Conservation (phyloP, 495 filamentous ascomycete species). For the Darksidea phi region DNA sequence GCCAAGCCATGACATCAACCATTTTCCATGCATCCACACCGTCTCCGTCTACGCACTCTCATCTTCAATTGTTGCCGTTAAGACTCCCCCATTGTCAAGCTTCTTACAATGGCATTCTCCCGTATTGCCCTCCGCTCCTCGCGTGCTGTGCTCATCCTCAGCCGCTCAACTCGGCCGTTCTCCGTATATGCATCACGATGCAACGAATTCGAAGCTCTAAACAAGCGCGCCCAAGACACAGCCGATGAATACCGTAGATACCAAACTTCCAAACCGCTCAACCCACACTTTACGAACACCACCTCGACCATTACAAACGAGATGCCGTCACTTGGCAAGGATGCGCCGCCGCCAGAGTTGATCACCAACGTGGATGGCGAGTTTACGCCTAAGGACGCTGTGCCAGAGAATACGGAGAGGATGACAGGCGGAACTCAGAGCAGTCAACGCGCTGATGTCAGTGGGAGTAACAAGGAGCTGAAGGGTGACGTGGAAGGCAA, state of each 20-base stretch:
- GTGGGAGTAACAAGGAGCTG: conserved; percentile 27
- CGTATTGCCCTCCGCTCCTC: conserved; percentile 28
- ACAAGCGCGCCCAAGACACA: conserved; percentile 44
- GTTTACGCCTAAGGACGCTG: conserved; percentile 58
- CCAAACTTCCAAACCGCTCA: conserved; percentile 57
- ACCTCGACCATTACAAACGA: conserved; percentile 63
- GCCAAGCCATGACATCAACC: too few species aligned
- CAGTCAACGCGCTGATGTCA: conserved; percentile 3
- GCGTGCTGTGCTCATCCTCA: conserved; percentile 7
- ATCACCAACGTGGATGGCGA: conserved; percentile 53
- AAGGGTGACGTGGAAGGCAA: conserved; percentile 48
- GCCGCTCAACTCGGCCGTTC: conserved; percentile 15
- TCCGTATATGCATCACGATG: conserved; percentile 14
- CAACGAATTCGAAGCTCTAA: conserved; percentile 26
- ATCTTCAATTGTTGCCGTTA: too few species aligned
- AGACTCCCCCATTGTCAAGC: too few species aligned
- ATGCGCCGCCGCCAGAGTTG: conserved; percentile 61
- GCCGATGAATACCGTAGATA: conserved; percentile 52
- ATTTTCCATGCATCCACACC: too few species aligned
- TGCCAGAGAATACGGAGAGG: conserved; percentile 55
- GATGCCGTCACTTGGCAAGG: conserved; percentile 58
- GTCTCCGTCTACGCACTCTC: too few species aligned
- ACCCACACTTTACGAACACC: conserved; percentile 63
- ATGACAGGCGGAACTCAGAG: conserved; percentile 61
- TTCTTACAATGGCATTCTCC: conserved; percentile 16